Evolutionary conservation across 805 yeast genomes (phyloP).

Genomic region (Zygosaccharomyces pseudorouxii): DNA sequence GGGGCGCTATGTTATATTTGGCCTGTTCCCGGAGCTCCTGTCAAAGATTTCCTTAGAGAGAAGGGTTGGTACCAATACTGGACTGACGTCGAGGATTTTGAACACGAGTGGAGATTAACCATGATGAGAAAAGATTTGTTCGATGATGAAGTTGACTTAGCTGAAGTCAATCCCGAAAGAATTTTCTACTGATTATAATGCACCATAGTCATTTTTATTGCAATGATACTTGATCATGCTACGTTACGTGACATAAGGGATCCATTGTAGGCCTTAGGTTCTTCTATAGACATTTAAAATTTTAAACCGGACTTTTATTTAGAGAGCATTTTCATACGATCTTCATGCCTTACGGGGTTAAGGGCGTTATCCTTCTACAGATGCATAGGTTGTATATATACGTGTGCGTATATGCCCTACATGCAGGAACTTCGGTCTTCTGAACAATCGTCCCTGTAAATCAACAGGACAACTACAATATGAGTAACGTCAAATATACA

Average conservation of each 20-base stretch:
- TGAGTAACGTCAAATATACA: constrained; percentile 18
- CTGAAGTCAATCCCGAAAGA: constrained; percentile 15
- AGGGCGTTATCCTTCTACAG: neutral
- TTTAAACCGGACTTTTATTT: neutral
- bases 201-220: neutral
- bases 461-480: neutral
- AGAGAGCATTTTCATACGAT: neutral
- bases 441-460: neutral
- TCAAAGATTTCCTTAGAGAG: constrained; percentile 40
- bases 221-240: neutral
- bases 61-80: constrained; percentile 60
- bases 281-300: neutral
- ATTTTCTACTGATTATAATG: neutral
- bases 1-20: constrained; percentile 46
- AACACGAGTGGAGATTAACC: constrained; percentile 32
- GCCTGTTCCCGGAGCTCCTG: constrained; percentile 47
- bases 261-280: neutral
- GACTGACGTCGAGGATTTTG: constrained; percentile 61
- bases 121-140: constrained; percentile 16
- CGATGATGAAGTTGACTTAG: constrained; percentile 17
- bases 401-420: neutral
- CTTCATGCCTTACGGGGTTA: neutral
- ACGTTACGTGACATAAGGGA: neutral
- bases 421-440: neutral
- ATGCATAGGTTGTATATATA: neutral